Conservation (phyloP, 176 grass and related monocot genomes). For the Juncus effusus region DNA sequence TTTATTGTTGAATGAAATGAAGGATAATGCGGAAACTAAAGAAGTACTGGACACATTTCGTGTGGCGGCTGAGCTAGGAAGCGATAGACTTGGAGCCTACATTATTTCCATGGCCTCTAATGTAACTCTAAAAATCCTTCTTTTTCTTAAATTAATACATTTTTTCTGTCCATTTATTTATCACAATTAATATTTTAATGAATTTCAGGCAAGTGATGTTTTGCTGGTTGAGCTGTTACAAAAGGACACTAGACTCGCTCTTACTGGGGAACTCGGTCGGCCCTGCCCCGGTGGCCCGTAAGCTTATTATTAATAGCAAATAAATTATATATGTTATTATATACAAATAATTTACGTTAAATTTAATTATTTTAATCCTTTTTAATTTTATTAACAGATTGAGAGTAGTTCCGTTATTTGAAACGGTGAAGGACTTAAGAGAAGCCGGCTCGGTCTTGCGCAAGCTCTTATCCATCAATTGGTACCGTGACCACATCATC, state of each 20-base stretch:
- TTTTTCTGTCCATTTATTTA: background rate
- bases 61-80: conserved; percentile 82
- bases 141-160: background rate
- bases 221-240: conserved; percentile 86
- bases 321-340: conserved; percentile 6
- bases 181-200: conserved; percentile 12
- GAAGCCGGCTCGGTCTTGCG: conserved; percentile 77
- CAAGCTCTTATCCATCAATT: conserved; percentile 81
- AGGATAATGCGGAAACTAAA: conserved; percentile 58
- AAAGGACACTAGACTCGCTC: conserved; percentile 78
- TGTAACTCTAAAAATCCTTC: conserved; percentile 32
- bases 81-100: conserved; percentile 79
- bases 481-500: conserved; percentile 83
- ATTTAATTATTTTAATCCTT: conserved; percentile 3
- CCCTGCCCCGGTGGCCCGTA: conserved; percentile 94
- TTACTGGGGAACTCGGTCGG: conserved; percentile 74
- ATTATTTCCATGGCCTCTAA: conserved; percentile 98
- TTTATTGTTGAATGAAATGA: background rate
- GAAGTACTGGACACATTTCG: conserved; percentile 89
- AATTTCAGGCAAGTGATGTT: conserved; percentile 81
- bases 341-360: background rate
- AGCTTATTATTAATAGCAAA: conserved; percentile 24
- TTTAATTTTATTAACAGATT: conserved; percentile 46
- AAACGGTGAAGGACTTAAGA: conserved; percentile 93
- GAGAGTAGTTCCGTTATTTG: conserved; percentile 91